These are phyloP conservation scores for Bryoerythrophyllum caledonicum DNA, from an alignment of 225 moss, liverwort and hornwort genomes.

Conservation along the genomic window DNA sequence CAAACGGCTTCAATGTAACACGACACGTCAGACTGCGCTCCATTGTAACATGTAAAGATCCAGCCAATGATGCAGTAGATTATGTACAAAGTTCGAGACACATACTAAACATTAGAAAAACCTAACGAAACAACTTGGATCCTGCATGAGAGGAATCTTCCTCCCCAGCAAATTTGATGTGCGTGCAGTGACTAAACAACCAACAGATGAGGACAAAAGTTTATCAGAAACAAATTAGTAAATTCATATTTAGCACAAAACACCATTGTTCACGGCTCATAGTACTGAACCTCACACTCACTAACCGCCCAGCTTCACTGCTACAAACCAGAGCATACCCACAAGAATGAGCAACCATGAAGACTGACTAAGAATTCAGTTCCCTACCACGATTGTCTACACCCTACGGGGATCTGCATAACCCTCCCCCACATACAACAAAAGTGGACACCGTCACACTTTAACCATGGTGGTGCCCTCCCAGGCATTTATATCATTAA, in stretches of 20 bases:
- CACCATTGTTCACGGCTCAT: conserved; percentile 22
- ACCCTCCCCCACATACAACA: not conserved
- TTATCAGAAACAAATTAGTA: conserved; percentile 16
- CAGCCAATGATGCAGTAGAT: too few species aligned
- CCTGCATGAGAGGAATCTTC: not conserved
- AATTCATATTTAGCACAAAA: conserved; percentile 7
- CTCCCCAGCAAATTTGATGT: too few species aligned
- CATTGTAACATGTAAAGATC: too few species aligned
- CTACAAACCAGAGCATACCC: conserved; percentile 21
- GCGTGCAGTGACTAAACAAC: too few species aligned
- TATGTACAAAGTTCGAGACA: not conserved
- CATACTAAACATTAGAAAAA: not conserved
- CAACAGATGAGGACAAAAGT: not conserved
- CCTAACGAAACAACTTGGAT: not conserved
- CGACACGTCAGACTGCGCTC: too few species aligned
- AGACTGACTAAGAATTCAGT: not conserved
- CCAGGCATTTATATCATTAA: conserved; percentile 21
- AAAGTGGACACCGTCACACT: not conserved
- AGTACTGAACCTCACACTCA: not conserved
- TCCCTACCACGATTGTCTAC: conserved; percentile 26
- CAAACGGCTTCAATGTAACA: too few species aligned
- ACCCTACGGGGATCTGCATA: conserved; percentile 14
- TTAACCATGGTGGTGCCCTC: conserved; percentile 32
- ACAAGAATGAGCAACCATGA: conserved; percentile 32
- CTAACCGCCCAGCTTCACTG: not conserved